Percentiles rank a stretch among this genome's conserved stretches.
Conservation (phyloP, 371 early-diverging fungal genomes). For the Actinomortierella ambigua region DNA sequence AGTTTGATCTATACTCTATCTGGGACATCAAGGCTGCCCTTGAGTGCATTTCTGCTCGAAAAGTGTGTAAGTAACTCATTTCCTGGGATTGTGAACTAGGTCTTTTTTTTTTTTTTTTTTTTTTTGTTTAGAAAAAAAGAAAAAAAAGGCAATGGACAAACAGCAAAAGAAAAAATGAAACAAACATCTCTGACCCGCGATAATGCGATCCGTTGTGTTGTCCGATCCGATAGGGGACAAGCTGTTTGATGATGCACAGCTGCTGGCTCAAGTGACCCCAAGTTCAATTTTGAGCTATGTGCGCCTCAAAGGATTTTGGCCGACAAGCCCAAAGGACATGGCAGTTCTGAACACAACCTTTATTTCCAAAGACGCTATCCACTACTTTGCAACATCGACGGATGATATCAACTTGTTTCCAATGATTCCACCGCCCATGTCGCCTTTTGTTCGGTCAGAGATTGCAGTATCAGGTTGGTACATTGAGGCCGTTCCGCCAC, state of each 20-base stretch:
- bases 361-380: slow-evolving; percentile 50
- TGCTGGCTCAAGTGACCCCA: slow-evolving; percentile 52
- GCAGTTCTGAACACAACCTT: slow-evolving; percentile 55
- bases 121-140: too few relatives aligned
- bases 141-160: too few relatives aligned
- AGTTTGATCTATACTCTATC: slow-evolving; percentile 57
- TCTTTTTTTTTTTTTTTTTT: too few relatives aligned
- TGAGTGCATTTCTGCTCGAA: slow-evolving; percentile 45
- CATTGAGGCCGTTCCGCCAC: slow-evolving; percentile 46
- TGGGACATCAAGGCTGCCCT: slow-evolving; percentile 64
- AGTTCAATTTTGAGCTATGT: slow-evolving; percentile 56
- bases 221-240: slow-evolving; percentile 53
- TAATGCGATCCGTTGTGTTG: not conserved
- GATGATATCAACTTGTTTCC: slow-evolving; percentile 49
- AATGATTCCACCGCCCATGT: slow-evolving; percentile 48
- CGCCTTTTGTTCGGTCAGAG: slow-evolving; percentile 52
- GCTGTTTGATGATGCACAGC: slow-evolving; percentile 52
- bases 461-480: slow-evolving; percentile 59
- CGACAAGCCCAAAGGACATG: slow-evolving; percentile 58
- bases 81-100: too few relatives aligned
- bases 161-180: too few relatives aligned
- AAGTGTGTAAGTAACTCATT: slow-evolving; percentile 42
- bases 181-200: too few relatives aligned
- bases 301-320: slow-evolving; percentile 61
- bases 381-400: slow-evolving; percentile 56